These are phyloP conservation scores for Bryum argenteum DNA, from an alignment of 225 moss, liverwort and hornwort species.

Conservation along the genomic window DNA sequence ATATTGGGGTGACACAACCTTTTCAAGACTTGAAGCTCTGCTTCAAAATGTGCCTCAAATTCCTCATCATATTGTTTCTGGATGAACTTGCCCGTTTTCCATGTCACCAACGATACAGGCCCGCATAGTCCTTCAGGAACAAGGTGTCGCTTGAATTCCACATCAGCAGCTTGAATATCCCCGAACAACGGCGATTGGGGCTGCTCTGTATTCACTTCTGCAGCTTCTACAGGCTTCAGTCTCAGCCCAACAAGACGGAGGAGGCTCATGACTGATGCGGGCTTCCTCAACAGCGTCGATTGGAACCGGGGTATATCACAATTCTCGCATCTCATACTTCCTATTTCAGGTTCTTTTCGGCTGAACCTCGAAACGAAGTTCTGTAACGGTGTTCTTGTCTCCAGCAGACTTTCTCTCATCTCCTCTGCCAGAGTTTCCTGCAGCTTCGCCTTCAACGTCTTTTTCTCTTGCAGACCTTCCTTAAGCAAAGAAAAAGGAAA, in stretches of 20 bases:
- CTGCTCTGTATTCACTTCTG: no score
- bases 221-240: no score
- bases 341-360: background rate
- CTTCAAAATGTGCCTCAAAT: no score
- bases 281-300: no score
- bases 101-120: background rate
- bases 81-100: conserved; percentile 30
- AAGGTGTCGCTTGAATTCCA: background rate
- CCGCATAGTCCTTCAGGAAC: background rate
- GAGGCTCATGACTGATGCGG: no score
- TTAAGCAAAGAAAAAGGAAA: conserved; percentile 15
- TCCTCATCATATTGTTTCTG: background rate
- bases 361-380: no score
- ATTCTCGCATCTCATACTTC: background rate
- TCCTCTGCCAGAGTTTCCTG: no score
- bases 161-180: conserved; percentile 4
- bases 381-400: no score
- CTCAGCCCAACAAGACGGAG: no score
- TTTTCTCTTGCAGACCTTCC: background rate
- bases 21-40: conserved; percentile 20
- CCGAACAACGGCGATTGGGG: background rate
- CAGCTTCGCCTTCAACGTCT: conserved; percentile 23
- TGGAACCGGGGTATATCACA: background rate
- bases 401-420: no score
- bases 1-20: conserved; percentile 33